phyloP scores from a whole-genome alignment of 192 early-diverging fungal genomes.

The Coemansia sp. region DNA sequence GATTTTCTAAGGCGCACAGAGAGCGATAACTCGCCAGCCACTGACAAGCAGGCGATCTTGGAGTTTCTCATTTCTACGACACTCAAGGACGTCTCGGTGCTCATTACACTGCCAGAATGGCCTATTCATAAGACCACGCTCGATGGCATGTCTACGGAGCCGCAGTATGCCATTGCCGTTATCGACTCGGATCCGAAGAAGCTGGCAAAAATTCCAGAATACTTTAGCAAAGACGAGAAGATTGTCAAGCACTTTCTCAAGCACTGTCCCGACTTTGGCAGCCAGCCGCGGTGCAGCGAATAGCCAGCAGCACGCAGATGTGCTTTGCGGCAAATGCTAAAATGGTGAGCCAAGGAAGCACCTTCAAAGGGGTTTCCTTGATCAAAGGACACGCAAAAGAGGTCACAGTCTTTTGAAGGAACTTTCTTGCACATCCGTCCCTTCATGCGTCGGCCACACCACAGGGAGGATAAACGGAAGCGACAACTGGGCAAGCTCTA shows the following conservation, averaged over 20 bases:
- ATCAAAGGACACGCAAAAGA: neutral
- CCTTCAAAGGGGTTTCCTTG: neutral
- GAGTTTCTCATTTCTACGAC: constrained; percentile 72
- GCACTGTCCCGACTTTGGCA: neutral
- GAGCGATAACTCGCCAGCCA: neutral
- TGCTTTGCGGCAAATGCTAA: neutral
- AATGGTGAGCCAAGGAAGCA: neutral
- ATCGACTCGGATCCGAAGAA: constrained; percentile 76
- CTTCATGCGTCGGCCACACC: neutral
- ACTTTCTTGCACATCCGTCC: neutral
- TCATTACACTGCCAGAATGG: constrained; percentile 48
- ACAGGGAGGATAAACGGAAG: neutral
- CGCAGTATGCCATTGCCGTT: constrained; percentile 43
- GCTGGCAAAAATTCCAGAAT: constrained; percentile 57
- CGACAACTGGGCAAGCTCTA: neutral
- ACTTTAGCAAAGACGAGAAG: constrained; percentile 55
- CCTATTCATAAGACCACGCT: neutral
- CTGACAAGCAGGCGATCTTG: constrained; percentile 54
- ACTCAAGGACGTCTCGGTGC: constrained; percentile 75
- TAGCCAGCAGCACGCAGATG: neutral
- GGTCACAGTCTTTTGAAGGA: neutral
- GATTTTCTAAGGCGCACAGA: constrained; percentile 7
- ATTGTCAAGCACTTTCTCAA: constrained; percentile 54
- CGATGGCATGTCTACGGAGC: neutral
- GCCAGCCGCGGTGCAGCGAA: neutral